Percentiles rank a stretch among this genome's conserved stretches.
Conservation (phyloP, 495 filamentous ascomycete genomes). For the Sphaerosporella brunnea region DNA sequence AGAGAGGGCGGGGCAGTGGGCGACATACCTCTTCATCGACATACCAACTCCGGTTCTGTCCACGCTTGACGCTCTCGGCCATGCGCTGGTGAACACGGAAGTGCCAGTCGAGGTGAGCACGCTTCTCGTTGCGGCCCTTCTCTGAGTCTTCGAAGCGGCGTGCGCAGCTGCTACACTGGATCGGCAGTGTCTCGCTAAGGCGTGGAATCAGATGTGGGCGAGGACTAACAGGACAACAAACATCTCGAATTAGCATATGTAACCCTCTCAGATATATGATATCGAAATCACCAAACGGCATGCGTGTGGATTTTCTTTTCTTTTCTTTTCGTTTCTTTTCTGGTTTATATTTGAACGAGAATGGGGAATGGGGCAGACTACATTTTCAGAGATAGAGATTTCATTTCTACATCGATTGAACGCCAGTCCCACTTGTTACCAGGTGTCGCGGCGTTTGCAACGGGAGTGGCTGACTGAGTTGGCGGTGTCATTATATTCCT, state of each 20-base stretch:
- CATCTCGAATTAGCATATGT: constrained; percentile 14
- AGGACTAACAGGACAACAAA: constrained; percentile 37
- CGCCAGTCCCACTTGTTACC: constrained; percentile 21
- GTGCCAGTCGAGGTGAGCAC: constrained; percentile 94
- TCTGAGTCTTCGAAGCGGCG: constrained; percentile 62
- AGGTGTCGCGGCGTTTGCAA: too few relatives aligned
- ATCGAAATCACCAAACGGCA: too few relatives aligned
- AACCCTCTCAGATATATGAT: too few relatives aligned
- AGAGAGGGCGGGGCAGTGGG: not conserved
- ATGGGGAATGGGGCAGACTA: constrained; percentile 31
- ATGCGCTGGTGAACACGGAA: constrained; percentile 84
- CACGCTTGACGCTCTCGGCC: constrained; percentile 59
- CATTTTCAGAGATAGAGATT: constrained; percentile 60
- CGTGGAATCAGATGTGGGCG: constrained; percentile 51
- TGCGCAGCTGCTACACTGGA: constrained; percentile 79
- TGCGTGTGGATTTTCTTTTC: too few relatives aligned
- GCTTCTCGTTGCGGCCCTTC: constrained; percentile 65
- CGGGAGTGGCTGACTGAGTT: not conserved
- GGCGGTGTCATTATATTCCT: constrained; percentile 15
- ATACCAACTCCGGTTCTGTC: constrained; percentile 82
- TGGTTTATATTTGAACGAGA: too few relatives aligned
- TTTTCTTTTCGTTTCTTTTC: too few relatives aligned
- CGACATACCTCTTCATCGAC: constrained; percentile 68
- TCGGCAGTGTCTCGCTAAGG: constrained; percentile 62
- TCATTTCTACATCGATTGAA: constrained; percentile 47